These are phyloP conservation scores for Trypanosoma platydactyli DNA, from an alignment of 208 protist species.

Conservation along the genomic window DNA sequence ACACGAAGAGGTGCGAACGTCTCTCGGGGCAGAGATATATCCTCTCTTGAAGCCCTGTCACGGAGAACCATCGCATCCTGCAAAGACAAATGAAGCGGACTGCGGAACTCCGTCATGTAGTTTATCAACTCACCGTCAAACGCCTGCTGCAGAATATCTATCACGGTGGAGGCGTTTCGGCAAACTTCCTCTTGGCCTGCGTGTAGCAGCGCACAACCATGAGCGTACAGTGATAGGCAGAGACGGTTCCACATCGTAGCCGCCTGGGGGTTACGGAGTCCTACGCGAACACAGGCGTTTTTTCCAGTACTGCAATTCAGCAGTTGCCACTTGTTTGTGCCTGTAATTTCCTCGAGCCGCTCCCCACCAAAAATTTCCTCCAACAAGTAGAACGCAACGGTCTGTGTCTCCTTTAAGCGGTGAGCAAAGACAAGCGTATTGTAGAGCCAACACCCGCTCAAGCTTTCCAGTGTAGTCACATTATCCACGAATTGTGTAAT, in stretches of 20 bases:
- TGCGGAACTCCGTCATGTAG: conserved; percentile 17
- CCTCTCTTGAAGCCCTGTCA: neutral
- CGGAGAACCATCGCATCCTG: conserved; percentile 1
- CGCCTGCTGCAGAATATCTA: neutral
- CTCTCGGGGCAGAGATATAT: conserved; percentile 14
- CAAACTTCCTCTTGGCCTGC: conserved; percentile 9
- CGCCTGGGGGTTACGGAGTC: conserved; percentile 9
- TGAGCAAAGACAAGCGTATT: conserved; percentile 25
- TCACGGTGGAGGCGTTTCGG: neutral
- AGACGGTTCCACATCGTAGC: conserved; percentile 16
- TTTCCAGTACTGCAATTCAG: neutral
- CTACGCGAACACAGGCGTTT: conserved; percentile 11
- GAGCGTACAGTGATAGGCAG: conserved; percentile 15
- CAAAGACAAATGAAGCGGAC: neutral
- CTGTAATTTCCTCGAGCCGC: neutral
- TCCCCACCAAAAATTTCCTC: conserved; percentile 8
- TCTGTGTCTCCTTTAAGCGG: conserved; percentile 1
- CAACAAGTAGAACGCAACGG: conserved; percentile 22
- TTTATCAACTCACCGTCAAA: conserved; percentile 13
- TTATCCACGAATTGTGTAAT: conserved; percentile 1
- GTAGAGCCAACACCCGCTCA: conserved; percentile 30
- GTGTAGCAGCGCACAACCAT: conserved; percentile 10
- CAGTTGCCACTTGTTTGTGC: neutral
- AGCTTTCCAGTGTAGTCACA: neutral
- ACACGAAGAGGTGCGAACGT: conserved; percentile 14